phyloP scores from a whole-genome alignment of 2,329 filamentous ascomycete genomes.

The Lachnellula hyalina region DNA sequence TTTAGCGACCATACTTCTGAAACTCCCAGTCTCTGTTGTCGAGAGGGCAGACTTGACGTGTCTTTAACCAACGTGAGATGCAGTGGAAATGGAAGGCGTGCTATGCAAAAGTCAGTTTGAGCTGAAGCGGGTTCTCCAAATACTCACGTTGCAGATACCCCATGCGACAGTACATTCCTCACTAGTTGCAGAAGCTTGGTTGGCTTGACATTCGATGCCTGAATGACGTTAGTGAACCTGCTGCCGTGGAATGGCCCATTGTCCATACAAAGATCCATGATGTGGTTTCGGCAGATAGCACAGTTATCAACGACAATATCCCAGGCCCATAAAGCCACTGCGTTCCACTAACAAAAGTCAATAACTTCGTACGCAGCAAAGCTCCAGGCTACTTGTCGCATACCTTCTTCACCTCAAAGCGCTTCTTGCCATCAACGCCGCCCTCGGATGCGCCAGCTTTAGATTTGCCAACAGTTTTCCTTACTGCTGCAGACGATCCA shows the following conservation, averaged over 20 bases:
- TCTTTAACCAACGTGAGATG: slow-evolving; percentile 98
- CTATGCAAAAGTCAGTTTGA: slow-evolving; percentile 41
- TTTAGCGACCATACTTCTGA: slow-evolving; percentile 85
- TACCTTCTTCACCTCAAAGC: slow-evolving; percentile 99
- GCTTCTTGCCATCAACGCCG: slow-evolving; percentile 71
- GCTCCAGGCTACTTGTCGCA: slow-evolving; percentile 9
- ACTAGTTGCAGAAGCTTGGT: slow-evolving; percentile 93
- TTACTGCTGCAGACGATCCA: slow-evolving; percentile 45
- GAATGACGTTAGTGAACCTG: slow-evolving; percentile 10
- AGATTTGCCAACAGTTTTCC: slow-evolving; percentile 43
- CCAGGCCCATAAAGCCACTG: slow-evolving; percentile 97
- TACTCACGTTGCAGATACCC: slow-evolving; percentile 95
- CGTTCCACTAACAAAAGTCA: slow-evolving; percentile 71
- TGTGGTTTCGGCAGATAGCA: slow-evolving; percentile 98
- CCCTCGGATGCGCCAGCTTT: slow-evolving; percentile 48
- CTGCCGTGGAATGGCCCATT: neutral
- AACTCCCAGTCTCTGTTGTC: slow-evolving; percentile 99
- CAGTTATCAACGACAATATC: slow-evolving; percentile 99
- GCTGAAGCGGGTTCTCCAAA: neutral
- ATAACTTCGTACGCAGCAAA: slow-evolving; percentile 1
- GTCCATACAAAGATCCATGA: slow-evolving; percentile 91
- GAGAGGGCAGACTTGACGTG: slow-evolving; percentile 93
- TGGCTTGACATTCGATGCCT: slow-evolving; percentile 98
- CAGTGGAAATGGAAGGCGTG: slow-evolving; percentile 99
- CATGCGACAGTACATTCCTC: slow-evolving; percentile 98